Percentiles rank a stretch among this genome's conserved stretches.
phyloP scores from a whole-genome alignment of 2,329 filamentous ascomycete genomes.

The Phialophora tarda region DNA sequence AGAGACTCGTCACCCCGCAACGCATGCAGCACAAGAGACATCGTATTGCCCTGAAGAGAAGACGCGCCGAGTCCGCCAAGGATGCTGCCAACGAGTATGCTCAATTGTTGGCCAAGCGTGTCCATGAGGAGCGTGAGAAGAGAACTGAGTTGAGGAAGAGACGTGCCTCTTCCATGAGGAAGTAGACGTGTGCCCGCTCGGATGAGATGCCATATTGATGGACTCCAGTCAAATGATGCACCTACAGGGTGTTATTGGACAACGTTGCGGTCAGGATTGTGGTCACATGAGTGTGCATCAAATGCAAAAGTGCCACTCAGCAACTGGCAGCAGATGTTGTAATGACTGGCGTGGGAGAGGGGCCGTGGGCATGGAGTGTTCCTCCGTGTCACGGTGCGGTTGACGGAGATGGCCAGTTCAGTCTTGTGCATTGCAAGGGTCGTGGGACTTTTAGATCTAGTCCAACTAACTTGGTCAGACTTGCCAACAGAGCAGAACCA shows the following conservation, averaged over 20 bases:
- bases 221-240: background rate
- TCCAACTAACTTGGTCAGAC: background rate
- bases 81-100: slow-evolving; percentile 99
- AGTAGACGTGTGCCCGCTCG: slow-evolving; percentile 44
- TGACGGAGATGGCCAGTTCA: slow-evolving; percentile 16
- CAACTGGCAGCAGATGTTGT: background rate
- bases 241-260: background rate
- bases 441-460: slow-evolving; percentile 8
- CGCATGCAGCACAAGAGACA: slow-evolving; percentile 99
- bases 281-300: slow-evolving; percentile 5
- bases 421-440: slow-evolving; percentile 12
- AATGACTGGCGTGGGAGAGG: slow-evolving; percentile 10
- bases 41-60: slow-evolving; percentile 96
- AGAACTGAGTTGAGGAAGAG: slow-evolving; percentile 96
- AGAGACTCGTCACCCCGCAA: slow-evolving; percentile 98
- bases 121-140: slow-evolving; percentile 91
- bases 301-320: slow-evolving; percentile 1
- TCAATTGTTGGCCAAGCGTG: slow-evolving; percentile 94
- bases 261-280: background rate
- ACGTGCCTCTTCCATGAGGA: slow-evolving; percentile 93
- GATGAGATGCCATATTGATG: background rate
- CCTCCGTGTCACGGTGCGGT: slow-evolving; percentile 25
- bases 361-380: slow-evolving; percentile 14
- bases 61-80: slow-evolving; percentile 95
- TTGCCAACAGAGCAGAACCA: slow-evolving; percentile 19